phyloP scores from a whole-genome alignment of 2,329 filamentous ascomycete species.

The Hymenoscyphus albidus region DNA sequence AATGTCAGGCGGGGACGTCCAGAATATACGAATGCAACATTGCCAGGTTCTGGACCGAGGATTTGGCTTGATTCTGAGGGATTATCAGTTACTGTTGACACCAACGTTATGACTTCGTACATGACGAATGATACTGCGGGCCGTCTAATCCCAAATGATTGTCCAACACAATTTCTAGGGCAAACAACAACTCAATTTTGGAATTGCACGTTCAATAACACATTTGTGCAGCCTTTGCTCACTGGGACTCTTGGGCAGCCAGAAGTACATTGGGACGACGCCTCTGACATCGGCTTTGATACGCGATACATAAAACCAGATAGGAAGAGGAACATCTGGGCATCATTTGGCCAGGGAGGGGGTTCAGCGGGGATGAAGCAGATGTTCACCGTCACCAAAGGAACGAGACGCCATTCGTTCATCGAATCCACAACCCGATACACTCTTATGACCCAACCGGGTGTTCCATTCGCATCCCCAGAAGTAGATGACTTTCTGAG shows the following conservation, averaged over 20 bases:
- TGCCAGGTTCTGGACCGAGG: background rate
- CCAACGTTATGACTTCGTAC: background rate
- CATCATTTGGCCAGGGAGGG: constrained; percentile 8
- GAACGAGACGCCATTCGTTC: constrained; percentile 7
- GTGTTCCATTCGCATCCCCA: constrained; percentile 1
- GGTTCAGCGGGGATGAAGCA: constrained; percentile 10
- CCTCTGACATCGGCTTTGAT: background rate
- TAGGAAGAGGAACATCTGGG: constrained; percentile 9
- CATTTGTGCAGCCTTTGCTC: constrained; percentile 5
- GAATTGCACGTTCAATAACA: constrained; percentile 9
- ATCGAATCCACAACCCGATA: constrained; percentile 4
- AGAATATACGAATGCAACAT: background rate
- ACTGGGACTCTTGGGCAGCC: background rate
- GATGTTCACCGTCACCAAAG: constrained; percentile 10
- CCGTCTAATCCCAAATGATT: background rate
- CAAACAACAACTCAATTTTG: background rate
- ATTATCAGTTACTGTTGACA: constrained; percentile 3
- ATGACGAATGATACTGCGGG: background rate
- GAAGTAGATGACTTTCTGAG: constrained; percentile 8
- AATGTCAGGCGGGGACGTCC: constrained; percentile 3
- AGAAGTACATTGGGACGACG: constrained; percentile 7
- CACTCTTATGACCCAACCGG: constrained; percentile 3
- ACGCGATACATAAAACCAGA: constrained; percentile 3
- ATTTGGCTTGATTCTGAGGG: constrained; percentile 10
- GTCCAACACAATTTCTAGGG: background rate